Base-by-base conservation (phyloP, 1,284 basidiomycete genomes). In the Mycocalia duriaeana region DNA sequence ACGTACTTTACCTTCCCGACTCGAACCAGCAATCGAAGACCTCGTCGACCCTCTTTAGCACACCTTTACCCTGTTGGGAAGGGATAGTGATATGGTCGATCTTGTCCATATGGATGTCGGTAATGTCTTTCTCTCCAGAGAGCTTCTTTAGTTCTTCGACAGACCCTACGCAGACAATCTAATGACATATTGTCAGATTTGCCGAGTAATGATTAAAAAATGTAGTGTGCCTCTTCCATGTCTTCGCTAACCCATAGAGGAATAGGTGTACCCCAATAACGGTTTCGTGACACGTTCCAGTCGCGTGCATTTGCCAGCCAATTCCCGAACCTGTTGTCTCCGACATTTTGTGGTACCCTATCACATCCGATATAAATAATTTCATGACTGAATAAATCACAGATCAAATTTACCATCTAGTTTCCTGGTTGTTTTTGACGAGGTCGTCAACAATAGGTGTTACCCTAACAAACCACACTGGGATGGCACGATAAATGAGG, bases 1-100 rank as follows among this genome's bases (percentile, higher is more conserved):
- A n/a, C n/a, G n/a, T n/a, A n/a, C n/a, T 76, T 50, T 55, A 91
- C 91, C 89, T 93, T 69, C 96, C 96, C 5, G 95, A 98, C 73
- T 99, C 96, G 66, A 99, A 99, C 96, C 96, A 99, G 66, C 96
- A 99, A 67, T 99, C 96, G 66, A 99, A 99, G 25, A 99, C 94
- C 67, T 98, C 96, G 51, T 97, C 92, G 16, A 98, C 79, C 50
- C 95, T 85, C 66, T 81, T 91, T 37, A 99, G 72, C 18, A 71
- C 67, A 18, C 95, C 96, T 62, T 94, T 96, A 53, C 94, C 95
- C 65, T 84, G 69, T 62, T 88, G 76, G 25, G 94, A 97, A 4
- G 95, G 96, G 59, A 99, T 98, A 48, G 91, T 94, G 71, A 99
- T 91, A 62, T 91, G 81, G 67, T 98, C 94, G 58, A 99, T 94